Evolutionary conservation across 1,139 yeast species (phyloP).

Genomic region (Scheffersomyces stambukii): DNA sequence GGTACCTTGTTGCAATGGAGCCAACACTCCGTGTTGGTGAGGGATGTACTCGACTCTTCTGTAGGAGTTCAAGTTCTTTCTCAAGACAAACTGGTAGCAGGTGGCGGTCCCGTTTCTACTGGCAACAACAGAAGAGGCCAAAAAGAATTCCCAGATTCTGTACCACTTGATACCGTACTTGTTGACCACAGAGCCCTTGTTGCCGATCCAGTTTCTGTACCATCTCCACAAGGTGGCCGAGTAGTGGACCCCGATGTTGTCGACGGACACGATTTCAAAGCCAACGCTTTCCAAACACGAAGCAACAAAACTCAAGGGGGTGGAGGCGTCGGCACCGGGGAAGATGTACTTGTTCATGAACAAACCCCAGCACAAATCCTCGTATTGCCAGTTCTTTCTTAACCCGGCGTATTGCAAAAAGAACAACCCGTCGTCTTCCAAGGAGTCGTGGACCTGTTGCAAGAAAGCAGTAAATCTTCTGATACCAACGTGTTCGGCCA

Average conservation of each 20-base stretch:
- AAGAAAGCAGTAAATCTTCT: slow-evolving; percentile 75
- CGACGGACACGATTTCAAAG: slow-evolving; percentile 79
- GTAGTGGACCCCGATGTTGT: slow-evolving; percentile 89
- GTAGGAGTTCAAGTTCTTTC: slow-evolving; percentile 83
- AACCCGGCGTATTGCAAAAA: slow-evolving; percentile 87
- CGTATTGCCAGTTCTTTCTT: slow-evolving; percentile 92
- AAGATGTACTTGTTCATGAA: slow-evolving; percentile 94
- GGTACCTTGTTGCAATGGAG: slow-evolving; percentile 52
- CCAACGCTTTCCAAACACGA: slow-evolving; percentile 78
- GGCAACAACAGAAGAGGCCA: slow-evolving; percentile 75
- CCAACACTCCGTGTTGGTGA: slow-evolving; percentile 68
- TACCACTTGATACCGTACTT: slow-evolving; percentile 89
- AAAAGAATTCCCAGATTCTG: slow-evolving; percentile 91
- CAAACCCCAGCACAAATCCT: slow-evolving; percentile 90
- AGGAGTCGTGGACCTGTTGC: slow-evolving; percentile 76
- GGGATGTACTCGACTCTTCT: slow-evolving; percentile 84
- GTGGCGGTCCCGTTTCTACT: slow-evolving; percentile 94
- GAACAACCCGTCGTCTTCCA: slow-evolving; percentile 89
- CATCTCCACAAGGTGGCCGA: slow-evolving; percentile 91
- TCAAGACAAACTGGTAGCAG: slow-evolving; percentile 84
- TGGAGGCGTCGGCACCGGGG: slow-evolving; percentile 98
- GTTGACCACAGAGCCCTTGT: slow-evolving; percentile 70
- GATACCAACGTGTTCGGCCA: slow-evolving; percentile 97
- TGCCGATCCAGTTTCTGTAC: slow-evolving; percentile 93
- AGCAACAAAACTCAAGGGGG: slow-evolving; percentile 83